Evolutionary conservation across 352 stramenopile genomes (phyloP).

Genomic region (Phytophthora melonis): DNA sequence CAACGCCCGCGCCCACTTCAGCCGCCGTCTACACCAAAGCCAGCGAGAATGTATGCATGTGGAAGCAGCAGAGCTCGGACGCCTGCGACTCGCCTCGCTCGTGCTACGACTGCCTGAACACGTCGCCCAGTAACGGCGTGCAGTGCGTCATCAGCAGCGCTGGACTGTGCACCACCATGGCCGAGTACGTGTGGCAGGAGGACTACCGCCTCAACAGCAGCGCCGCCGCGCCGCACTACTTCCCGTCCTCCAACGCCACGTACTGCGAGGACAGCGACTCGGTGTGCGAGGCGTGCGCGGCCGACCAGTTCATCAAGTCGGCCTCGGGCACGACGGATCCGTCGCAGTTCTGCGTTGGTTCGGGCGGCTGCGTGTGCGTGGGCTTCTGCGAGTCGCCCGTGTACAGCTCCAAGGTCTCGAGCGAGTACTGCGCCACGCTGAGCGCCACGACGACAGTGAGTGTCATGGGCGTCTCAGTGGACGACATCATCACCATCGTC

Average conservation of each 20-base stretch:
- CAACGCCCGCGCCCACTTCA: conserved; percentile 10
- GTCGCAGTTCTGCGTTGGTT: conserved; percentile 46
- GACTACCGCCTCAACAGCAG: conserved; percentile 45
- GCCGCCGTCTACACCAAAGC: conserved; percentile 23
- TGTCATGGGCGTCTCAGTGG: conserved; percentile 34
- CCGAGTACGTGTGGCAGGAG: conserved; percentile 37
- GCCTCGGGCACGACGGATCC: conserved; percentile 20
- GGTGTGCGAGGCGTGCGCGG: conserved; percentile 19
- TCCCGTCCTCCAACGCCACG: conserved; percentile 43
- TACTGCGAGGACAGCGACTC: conserved; percentile 52
- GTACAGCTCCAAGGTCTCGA: conserved; percentile 32
- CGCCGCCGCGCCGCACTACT: conserved; percentile 39
- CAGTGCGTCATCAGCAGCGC: conserved; percentile 40
- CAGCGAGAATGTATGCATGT: conserved; percentile 51
- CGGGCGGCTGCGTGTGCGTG: conserved; percentile 41
- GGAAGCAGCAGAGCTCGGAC: conserved; percentile 33
- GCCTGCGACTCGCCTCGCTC: conserved; percentile 40
- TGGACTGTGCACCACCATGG: conserved; percentile 43
- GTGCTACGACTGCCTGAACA: conserved; percentile 52
- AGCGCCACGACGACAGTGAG: conserved; percentile 18
- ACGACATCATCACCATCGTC: conserved; percentile 40
- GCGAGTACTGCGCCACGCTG: conserved; percentile 30
- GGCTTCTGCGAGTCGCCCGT: conserved; percentile 45
- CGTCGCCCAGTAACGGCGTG: conserved; percentile 22
- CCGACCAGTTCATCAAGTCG: conserved; percentile 27